Evolutionary conservation across 768 basidiomycete genomes (phyloP).

Genomic region (Hygrophoropsis aurantiaca): DNA sequence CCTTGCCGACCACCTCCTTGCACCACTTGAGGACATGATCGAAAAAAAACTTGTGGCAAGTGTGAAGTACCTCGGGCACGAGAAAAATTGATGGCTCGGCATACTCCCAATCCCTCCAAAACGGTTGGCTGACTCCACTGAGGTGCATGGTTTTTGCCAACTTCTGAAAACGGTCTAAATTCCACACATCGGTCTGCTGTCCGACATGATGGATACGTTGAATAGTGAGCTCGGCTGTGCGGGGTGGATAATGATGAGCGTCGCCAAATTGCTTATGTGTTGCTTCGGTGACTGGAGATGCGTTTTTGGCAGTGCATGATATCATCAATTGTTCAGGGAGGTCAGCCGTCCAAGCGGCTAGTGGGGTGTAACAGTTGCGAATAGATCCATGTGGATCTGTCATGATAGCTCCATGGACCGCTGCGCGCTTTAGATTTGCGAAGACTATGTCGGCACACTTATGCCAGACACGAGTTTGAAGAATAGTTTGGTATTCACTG

Average conservation of each 20-base stretch:
- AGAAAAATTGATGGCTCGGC: conserved; percentile 33
- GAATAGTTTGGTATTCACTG: neutral
- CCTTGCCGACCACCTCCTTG: conserved; percentile 28
- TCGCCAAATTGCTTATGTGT: conserved; percentile 14
- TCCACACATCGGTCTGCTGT: conserved; percentile 12
- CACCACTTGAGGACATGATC: conserved; percentile 41
- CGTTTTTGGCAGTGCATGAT: conserved; percentile 6
- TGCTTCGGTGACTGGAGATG: conserved; percentile 10
- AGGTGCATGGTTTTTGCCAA: conserved; percentile 12
- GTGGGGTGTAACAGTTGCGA: conserved; percentile 1
- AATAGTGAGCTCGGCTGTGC: conserved; percentile 5
- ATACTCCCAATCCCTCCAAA: conserved; percentile 36
- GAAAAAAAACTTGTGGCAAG: conserved; percentile 38
- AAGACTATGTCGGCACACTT: neutral
- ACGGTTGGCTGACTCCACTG: conserved; percentile 17
- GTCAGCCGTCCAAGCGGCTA: conserved; percentile 11
- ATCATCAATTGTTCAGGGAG: conserved; percentile 9
- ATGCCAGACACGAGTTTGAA: conserved; percentile 1
- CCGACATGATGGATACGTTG: neutral
- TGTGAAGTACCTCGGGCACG: conserved; percentile 37
- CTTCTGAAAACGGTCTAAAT: conserved; percentile 22
- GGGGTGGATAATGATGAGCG: conserved; percentile 1
- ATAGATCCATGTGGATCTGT: neutral
- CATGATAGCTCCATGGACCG: neutral
- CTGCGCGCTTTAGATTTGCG: neutral